These are phyloP conservation scores for Ustilago tritici DNA, from an alignment of 1,284 basidiomycete genomes.

Conservation along the genomic window DNA sequence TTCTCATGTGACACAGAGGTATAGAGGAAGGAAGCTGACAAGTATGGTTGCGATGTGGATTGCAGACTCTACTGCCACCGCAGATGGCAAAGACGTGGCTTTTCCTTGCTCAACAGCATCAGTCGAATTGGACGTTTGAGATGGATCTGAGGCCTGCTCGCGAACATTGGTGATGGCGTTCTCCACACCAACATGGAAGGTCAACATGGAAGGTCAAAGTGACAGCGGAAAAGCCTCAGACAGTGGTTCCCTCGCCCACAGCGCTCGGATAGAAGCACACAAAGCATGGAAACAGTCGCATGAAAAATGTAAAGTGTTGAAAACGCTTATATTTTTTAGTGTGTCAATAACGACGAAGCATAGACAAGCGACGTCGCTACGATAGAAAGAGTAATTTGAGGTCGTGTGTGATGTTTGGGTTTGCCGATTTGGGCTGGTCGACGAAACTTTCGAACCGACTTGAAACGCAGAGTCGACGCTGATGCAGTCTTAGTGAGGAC, in stretches of 20 bases:
- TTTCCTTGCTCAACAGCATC: slow-evolving; percentile 60
- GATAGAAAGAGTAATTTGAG: slow-evolving; percentile 23
- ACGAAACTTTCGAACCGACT: slow-evolving; percentile 27
- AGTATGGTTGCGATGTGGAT: not conserved
- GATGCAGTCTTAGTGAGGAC: slow-evolving; percentile 25
- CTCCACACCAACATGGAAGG: too few species aligned
- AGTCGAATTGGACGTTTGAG: slow-evolving; percentile 56
- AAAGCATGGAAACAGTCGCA: not conserved
- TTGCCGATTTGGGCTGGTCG: slow-evolving; percentile 33
- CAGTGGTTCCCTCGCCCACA: too few species aligned
- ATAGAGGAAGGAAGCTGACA: not conserved
- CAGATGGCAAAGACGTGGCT: slow-evolving; percentile 64
- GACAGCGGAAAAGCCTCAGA: too few species aligned
- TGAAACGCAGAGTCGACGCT: slow-evolving; percentile 12
- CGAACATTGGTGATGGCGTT: slow-evolving; percentile 43
- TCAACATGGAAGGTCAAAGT: too few species aligned
- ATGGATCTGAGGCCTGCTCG: slow-evolving; percentile 58
- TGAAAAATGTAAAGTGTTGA: slow-evolving; percentile 33
- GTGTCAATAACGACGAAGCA: slow-evolving; percentile 24
- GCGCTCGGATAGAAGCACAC: not conserved
- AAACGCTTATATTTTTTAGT: slow-evolving; percentile 50
- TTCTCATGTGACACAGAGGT: not conserved
- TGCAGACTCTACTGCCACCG: slow-evolving; percentile 46
- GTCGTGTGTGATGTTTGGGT: slow-evolving; percentile 17
- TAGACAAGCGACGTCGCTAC: slow-evolving; percentile 36